Evolutionary conservation across 345 rosid genomes (phyloP), one percentile per base, ranked within the genome.

Genomic region (Linum lewisii): DNA sequence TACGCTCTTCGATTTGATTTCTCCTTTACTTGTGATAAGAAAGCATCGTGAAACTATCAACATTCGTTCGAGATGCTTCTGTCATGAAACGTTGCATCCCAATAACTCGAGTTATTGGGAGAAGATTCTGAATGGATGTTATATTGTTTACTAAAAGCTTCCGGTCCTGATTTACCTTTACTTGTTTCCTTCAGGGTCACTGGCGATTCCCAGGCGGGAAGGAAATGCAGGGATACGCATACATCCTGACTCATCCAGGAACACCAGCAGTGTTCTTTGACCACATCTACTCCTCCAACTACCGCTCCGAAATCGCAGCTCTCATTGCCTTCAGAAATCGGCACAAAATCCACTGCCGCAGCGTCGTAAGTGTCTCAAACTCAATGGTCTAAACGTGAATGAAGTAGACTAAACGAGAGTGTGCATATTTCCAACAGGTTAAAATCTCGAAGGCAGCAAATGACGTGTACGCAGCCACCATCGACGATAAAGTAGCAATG

Each of bases 171-270:
- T 29, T 36, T 34, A 36, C 47, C 15, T 37, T 26, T 21, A 18
- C 21, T 53, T 19, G 57, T 6, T 44, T 44, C 16, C 14, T 55
- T 42, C 67, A 92, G 97, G 97, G 97, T 64, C 99, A 92, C 23
- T 92, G 99, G 97, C 84, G 97, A 77, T 92, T 92, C 77, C 99
- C 99, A 4, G 68, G 71, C n/a, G 95, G 90, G 51, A 88, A 83
- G 61, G 97, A 92, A 77, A 84, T 92, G 95, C 98, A 88, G 79
- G 98, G 98, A 69, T 92, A 92, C 69, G 98, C 95, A 24, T 92
- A 92, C 74, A 88, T 82, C 68, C 54, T 92, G 73, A 92, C 98
- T 61, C 98, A 92, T 78, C 93, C 98, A 62, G 98, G 98, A 72
- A 92, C 96, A 21, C 98, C 98, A 14, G 80, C 96, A 0, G 91